Conservation (phyloP, 2,329 filamentous ascomycete genomes). For the Truncatella angustata region DNA sequence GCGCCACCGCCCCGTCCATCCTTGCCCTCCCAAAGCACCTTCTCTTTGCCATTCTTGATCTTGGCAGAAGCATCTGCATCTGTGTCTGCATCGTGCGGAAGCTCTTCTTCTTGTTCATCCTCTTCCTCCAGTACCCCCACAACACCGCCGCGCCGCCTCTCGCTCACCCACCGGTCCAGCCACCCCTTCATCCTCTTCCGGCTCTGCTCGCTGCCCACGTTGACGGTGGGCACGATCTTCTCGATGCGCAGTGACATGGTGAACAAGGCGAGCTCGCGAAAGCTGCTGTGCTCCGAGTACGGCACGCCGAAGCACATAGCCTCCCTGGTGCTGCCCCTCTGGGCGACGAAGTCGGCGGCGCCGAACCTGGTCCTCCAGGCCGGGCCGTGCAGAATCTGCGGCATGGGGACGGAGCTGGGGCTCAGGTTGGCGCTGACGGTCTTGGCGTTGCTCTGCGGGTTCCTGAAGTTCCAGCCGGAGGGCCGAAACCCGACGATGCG, state of each 20-base stretch:
- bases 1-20: constrained; percentile 37
- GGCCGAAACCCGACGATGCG: constrained; percentile 89
- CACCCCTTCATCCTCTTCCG: constrained; percentile 62
- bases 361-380: constrained; percentile 76
- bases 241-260: constrained; percentile 84
- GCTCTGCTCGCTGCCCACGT: constrained; percentile 61
- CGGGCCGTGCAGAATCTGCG: constrained; percentile 53
- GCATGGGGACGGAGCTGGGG: constrained; percentile 48
- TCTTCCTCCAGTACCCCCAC: constrained; percentile 43
- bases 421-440: constrained; percentile 53
- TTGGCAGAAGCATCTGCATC: constrained; percentile 22
- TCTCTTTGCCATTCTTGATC: constrained; percentile 5
- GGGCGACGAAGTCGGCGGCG: constrained; percentile 70
- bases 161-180: constrained; percentile 61
- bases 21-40: constrained; percentile 37
- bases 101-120: constrained; percentile 23
- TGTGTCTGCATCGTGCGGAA: too few relatives aligned
- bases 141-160: constrained; percentile 55
- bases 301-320: constrained; percentile 91
- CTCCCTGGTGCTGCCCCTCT: constrained; percentile 78
- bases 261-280: constrained; percentile 92
- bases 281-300: constrained; percentile 94
- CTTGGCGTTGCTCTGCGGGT: constrained; percentile 58
- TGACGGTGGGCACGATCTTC: constrained; percentile 90
- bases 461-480: constrained; percentile 90